Evolutionary conservation across 2,329 filamentous ascomycete species (phyloP).

Genomic region (Ophiosphaerella narmari): DNA sequence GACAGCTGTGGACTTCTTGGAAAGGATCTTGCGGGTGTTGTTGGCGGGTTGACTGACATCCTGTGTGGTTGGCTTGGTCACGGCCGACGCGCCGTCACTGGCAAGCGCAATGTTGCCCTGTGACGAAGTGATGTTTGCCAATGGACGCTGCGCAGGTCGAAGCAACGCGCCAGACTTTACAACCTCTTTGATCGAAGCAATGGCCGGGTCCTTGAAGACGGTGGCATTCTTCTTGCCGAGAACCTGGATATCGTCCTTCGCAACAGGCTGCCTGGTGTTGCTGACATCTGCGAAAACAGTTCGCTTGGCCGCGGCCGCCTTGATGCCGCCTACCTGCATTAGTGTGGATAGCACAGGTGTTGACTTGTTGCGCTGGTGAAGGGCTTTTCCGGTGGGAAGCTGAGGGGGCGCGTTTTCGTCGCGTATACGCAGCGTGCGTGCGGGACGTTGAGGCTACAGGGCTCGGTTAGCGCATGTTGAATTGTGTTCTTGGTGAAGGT

Average conservation of each 20-base stretch:
- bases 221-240: constrained; percentile 46
- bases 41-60: constrained; percentile 39
- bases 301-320: constrained; percentile 71
- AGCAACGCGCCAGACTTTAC: constrained; percentile 53
- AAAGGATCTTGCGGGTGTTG: constrained; percentile 53
- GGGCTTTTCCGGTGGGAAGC: constrained; percentile 51
- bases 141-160: constrained; percentile 66
- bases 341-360: constrained; percentile 64
- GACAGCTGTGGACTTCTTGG: constrained; percentile 59
- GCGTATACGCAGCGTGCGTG: constrained; percentile 62
- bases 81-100: constrained; percentile 19
- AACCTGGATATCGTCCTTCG: constrained; percentile 63
- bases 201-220: constrained; percentile 39
- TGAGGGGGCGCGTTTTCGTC: constrained; percentile 69
- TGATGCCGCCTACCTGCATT: constrained; percentile 60
- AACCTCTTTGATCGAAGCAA: constrained; percentile 42
- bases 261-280: constrained; percentile 59
- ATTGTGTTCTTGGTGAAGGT: constrained; percentile 6
- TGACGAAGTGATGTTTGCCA: constrained; percentile 33
- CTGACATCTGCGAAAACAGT: constrained; percentile 82
- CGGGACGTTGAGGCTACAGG: constrained; percentile 69
- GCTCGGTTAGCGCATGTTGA: constrained; percentile 23
- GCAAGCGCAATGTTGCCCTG: constrained; percentile 26
- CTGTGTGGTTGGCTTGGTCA: constrained; percentile 27
- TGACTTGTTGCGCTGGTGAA: constrained; percentile 85